A percentile compares a stretch with the other conserved stretches of the same genome.
Evolutionary conservation across 2,329 filamentous ascomycete genomes (phyloP).

Genomic region (Beauveria sp.): DNA sequence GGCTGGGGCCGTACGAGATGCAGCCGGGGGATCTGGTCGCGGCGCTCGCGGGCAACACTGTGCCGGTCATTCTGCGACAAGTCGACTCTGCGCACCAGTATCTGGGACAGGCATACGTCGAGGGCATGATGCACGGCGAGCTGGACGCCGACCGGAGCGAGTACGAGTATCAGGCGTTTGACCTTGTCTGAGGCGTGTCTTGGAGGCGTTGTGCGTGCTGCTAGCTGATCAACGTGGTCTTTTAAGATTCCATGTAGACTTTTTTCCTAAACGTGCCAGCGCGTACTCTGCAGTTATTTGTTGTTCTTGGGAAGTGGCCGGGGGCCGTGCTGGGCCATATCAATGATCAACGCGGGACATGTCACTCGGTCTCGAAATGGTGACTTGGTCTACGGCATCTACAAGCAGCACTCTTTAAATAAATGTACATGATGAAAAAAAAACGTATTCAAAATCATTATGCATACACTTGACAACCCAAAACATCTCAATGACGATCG

Average conservation of each 20-base stretch:
- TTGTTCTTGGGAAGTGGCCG: too few species aligned
- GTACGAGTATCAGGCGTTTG: background rate
- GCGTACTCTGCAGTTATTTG: too few species aligned
- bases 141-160: background rate
- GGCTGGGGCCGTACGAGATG: background rate
- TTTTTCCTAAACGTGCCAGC: background rate
- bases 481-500: background rate
- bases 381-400: background rate
- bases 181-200: background rate
- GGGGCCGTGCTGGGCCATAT: too few species aligned
- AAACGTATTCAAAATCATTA: background rate
- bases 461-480: background rate
- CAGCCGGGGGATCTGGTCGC: background rate
- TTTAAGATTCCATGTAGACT: background rate
- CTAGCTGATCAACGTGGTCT: background rate
- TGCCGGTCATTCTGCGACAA: background rate
- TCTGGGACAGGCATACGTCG: background rate
- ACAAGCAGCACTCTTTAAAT: background rate
- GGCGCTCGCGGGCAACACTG: background rate
- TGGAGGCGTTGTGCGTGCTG: background rate
- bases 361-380: background rate
- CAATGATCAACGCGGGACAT: background rate
- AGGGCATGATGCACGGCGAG: slow-evolving; percentile 2
- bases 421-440: background rate
- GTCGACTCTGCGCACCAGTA: background rate